A percentile compares a stretch with the other conserved stretches of the same genome.
Conservation (phyloP, 768 basidiomycete species). For the Saitozyma sp. region DNA sequence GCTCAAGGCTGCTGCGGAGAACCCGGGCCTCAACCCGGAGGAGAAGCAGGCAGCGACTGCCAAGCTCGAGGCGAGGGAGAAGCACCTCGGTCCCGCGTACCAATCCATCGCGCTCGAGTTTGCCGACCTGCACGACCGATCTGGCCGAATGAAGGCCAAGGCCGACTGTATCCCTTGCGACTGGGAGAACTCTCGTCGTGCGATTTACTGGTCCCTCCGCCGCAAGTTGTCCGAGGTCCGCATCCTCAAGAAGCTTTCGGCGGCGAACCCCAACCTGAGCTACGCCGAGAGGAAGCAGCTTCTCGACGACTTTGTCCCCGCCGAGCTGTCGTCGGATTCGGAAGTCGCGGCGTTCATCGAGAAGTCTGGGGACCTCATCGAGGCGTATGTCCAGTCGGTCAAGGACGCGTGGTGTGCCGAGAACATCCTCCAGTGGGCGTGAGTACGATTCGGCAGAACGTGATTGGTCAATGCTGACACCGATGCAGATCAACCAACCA, state of each 20-base stretch:
- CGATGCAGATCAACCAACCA: constrained; percentile 30
- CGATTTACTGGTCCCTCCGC: constrained; percentile 92
- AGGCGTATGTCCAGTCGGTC: constrained; percentile 30
- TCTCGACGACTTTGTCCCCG: constrained; percentile 62
- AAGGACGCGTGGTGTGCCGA: constrained; percentile 41
- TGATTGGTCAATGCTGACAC: not conserved
- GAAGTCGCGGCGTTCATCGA: constrained; percentile 43
- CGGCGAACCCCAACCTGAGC: constrained; percentile 70
- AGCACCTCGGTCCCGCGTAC: constrained; percentile 80
- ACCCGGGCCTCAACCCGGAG: constrained; percentile 68
- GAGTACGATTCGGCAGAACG: constrained; percentile 13
- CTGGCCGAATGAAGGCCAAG: constrained; percentile 96
- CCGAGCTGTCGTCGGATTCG: constrained; percentile 23
- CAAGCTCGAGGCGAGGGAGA: constrained; percentile 73
- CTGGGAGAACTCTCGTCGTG: constrained; percentile 85
- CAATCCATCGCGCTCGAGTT: constrained; percentile 91
- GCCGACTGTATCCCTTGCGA: constrained; percentile 81
- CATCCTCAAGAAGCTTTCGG: constrained; percentile 59
- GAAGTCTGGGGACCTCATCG: constrained; percentile 30
- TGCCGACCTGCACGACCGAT: constrained; percentile 92
- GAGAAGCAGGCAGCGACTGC: constrained; percentile 71
- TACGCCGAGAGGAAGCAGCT: constrained; percentile 67
- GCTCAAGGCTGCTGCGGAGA: constrained; percentile 77
- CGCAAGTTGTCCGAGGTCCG: constrained; percentile 52
- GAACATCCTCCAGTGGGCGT: constrained; percentile 41